Base-by-base conservation (phyloP, 352 stramenopile genomes). In the Globisporangium takayamanum region DNA sequence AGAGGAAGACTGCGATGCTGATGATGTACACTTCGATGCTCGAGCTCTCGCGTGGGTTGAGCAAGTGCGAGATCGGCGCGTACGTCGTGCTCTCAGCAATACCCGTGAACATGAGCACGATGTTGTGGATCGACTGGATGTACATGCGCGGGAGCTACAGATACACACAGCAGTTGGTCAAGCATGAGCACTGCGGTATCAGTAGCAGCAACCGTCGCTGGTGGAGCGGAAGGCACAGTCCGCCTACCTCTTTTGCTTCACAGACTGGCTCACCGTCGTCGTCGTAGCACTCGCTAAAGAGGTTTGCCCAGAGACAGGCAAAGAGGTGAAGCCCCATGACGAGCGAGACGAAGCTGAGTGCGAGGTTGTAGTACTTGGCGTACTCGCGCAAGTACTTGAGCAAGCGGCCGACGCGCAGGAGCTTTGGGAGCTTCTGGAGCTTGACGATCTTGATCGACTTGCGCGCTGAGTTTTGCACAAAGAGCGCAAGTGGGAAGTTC, bases 381-480 rank as follows among this genome's bases (percentile, higher is more conserved):
- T 91, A 91, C 65, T 90, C 78, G 52, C 79, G 75, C 26, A 92
- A 60, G 64, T 89, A 89, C 61, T 89, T 88, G 41, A 92, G 69
- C 20, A 91, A 63, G 0, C 79, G 73, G 16, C 78, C 80, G 49
- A 94, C 72, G 3, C 84, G 83, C 14, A 95, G 67, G 5, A 95
- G 59, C 59, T 92, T 93, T 14, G 81, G 83, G n/a, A 92, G 80
- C 47, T 93, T 95, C 55, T 93, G 79, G 2, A 95, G 64, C 42
- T 92, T 92, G 11, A 92, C 69, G 30, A 92, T 89, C 57, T 92
- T 94, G 55, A 92, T 63, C 16, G 80, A 88, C 62, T 88, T 88
- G 25, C 68, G 66, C 11, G 74, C 75, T 16, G 81, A 78, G 18
- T 63, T 74, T 30, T 73, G 53, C 4, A 89, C 69, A 44, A 92